Evolutionary conservation across 306 rosid species (phyloP).

Genomic region (Hippophae rhamnoides): DNA sequence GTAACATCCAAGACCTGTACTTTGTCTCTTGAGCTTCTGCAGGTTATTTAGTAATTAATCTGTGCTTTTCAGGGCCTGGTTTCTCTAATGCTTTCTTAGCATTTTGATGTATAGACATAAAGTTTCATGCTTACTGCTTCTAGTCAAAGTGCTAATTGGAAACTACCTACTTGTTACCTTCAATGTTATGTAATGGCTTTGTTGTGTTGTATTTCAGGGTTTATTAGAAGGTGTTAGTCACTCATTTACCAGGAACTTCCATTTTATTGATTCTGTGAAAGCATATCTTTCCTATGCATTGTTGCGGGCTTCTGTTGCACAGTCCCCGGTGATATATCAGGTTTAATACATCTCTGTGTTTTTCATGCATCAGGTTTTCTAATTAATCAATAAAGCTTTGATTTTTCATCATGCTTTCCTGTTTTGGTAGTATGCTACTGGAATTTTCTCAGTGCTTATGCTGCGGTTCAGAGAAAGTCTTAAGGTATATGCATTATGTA

Average conservation of each 20-base stretch:
- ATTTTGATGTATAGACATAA: background rate
- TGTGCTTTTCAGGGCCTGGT: background rate
- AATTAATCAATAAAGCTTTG: constrained; percentile 11
- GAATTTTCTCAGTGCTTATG: constrained; percentile 86
- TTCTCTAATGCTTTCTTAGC: background rate
- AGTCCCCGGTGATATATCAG: constrained; percentile 93
- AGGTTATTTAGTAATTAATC: constrained; percentile 44
- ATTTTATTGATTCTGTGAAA: constrained; percentile 97
- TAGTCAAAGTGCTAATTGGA: background rate
- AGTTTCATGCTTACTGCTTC: background rate
- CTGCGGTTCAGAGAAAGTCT: constrained; percentile 97
- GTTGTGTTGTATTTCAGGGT: constrained; percentile 48
- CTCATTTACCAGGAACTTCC: constrained; percentile 84
- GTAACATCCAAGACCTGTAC: constrained; percentile 87
- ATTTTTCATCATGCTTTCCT: constrained; percentile 21
- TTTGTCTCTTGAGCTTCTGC: constrained; percentile 97
- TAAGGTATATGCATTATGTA: constrained; percentile 56
- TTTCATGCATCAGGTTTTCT: constrained; percentile 14
- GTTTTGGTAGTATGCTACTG: constrained; percentile 79
- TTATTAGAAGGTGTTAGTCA: constrained; percentile 95
- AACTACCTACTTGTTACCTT: too few species aligned
- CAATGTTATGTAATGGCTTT: background rate
- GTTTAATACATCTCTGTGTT: constrained; percentile 27
- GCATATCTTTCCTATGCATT: constrained; percentile 97
- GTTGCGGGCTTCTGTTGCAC: constrained; percentile 91